Conservation (phyloP, 2,329 filamentous ascomycete species). For the Ilyonectria mors-panacis region DNA sequence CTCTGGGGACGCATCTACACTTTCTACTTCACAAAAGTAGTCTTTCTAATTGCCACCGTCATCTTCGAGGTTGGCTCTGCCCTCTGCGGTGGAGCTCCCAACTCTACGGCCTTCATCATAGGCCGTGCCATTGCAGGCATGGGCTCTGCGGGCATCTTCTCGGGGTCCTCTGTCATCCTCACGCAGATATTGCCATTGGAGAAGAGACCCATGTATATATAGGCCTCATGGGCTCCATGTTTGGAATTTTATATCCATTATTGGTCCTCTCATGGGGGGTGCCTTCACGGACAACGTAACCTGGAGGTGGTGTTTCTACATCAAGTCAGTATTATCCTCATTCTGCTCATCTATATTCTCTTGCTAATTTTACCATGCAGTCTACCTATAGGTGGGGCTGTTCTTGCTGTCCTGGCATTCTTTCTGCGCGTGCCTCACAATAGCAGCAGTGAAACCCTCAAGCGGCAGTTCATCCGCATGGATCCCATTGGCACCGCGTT, state of each 20-base stretch:
- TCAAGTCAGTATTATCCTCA: constrained; percentile 43
- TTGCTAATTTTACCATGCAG: background rate
- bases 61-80: constrained; percentile 46
- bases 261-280: constrained; percentile 35
- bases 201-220: constrained; percentile 32
- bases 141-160: constrained; percentile 54
- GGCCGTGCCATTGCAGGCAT: constrained; percentile 57
- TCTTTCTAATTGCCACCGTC: constrained; percentile 42
- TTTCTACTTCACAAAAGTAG: constrained; percentile 48
- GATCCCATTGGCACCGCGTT: constrained; percentile 63
- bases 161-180: constrained; percentile 47
- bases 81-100: constrained; percentile 46
- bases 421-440: constrained; percentile 57
- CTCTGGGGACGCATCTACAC: constrained; percentile 49
- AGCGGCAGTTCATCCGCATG: constrained; percentile 57
- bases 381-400: constrained; percentile 59
- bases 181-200: constrained; percentile 26
- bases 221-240: constrained; percentile 57
- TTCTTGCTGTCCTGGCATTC: constrained; percentile 59
- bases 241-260: constrained; percentile 57
- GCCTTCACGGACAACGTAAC: constrained; percentile 42
- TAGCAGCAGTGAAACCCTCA: constrained; percentile 48
- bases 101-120: constrained; percentile 53
- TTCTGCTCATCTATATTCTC: background rate
- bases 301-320: constrained; percentile 66